Evolutionary conservation across 805 yeast species (phyloP).

Genomic region (Pichia deserticola): DNA sequence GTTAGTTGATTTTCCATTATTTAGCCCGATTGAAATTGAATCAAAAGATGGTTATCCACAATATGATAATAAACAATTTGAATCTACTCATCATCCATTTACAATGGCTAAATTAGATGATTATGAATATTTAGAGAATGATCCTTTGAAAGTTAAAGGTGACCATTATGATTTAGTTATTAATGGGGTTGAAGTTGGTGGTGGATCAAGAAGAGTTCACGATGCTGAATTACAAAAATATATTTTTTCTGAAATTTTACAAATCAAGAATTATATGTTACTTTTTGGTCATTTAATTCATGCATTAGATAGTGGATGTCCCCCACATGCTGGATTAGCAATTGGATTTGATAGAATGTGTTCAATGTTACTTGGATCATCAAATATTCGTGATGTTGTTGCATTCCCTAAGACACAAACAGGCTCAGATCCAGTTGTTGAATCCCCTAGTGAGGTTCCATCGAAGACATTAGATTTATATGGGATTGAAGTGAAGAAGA

Average conservation of each 20-base stretch:
- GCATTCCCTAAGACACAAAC: conserved; percentile 92
- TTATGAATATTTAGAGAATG: conserved; percentile 42
- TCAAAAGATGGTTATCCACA: conserved; percentile 41
- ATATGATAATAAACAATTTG: conserved; percentile 42
- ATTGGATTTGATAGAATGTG: conserved; percentile 90
- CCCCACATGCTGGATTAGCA: conserved; percentile 98
- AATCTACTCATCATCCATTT: conserved; percentile 94
- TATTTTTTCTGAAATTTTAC: conserved; percentile 58
- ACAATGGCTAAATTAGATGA: conserved; percentile 82
- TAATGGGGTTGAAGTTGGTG: conserved; percentile 94
- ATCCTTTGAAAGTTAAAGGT: conserved; percentile 66
- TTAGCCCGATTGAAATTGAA: conserved; percentile 58
- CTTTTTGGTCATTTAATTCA: conserved; percentile 80
- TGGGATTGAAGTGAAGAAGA: conserved; percentile 28
- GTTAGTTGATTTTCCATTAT: conserved; percentile 91
- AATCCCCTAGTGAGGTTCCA: conserved; percentile 67
- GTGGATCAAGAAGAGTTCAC: conserved; percentile 94
- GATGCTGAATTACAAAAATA: conserved; percentile 71
- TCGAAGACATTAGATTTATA: conserved; percentile 47
- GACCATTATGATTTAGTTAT: conserved; percentile 92
- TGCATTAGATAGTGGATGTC: conserved; percentile 87
- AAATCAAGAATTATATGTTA: conserved; percentile 47
- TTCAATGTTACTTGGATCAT: conserved; percentile 76
- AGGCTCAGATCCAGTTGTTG: conserved; percentile 84
- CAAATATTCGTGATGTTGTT: conserved; percentile 83